Base-by-base conservation (phyloP, 345 rosid genomes). In the Ceriops tagal region DNA sequence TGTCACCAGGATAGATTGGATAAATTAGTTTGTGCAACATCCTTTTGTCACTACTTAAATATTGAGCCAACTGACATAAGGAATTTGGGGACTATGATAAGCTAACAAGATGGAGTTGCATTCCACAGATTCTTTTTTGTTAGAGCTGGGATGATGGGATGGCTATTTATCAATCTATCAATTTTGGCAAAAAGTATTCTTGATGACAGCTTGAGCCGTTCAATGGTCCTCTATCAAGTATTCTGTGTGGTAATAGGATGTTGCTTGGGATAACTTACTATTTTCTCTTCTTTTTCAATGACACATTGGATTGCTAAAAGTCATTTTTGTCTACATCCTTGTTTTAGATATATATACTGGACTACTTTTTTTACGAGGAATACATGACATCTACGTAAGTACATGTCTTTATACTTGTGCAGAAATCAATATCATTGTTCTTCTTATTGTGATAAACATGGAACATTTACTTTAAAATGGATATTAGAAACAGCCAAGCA, bases 61-160 rank as follows among this genome's bases (percentile, higher is more conserved):
- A 15, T 65, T 28, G 18, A 53, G 18, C 58, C 26, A 20, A 58
- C n/a, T 70, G 15, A 53, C 28, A 1, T 37, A 62, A 28, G 5
- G 66, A 27, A 27, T 53, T 53, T 28, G 4, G 43, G 35, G 27
- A 53, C 1, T 24, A 3, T 62, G 37, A 8, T 56, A 20, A 2
- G 65, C 71, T 81, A 63, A 61, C 55, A 58, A 60, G 47, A 55
- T 59, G 49, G 46, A 61, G 39, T 64, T 78, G 24, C 71, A 55
- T 63, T 71, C 70, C 71, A 65, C 74, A 91, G 97, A 74, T 89
- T 93, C 85, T 88, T 91, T 87, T 91, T 89, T 79, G 98, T 93
- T 59, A 85, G 92, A 86, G 97, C 96, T 34, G 98, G 97, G 69
- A 93, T 93, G 97, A 89, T 91, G 97, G 97, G 97, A 68, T 93